Conservation (phyloP, 140 eudicot genomes). For the Flaveria floridana region DNA sequence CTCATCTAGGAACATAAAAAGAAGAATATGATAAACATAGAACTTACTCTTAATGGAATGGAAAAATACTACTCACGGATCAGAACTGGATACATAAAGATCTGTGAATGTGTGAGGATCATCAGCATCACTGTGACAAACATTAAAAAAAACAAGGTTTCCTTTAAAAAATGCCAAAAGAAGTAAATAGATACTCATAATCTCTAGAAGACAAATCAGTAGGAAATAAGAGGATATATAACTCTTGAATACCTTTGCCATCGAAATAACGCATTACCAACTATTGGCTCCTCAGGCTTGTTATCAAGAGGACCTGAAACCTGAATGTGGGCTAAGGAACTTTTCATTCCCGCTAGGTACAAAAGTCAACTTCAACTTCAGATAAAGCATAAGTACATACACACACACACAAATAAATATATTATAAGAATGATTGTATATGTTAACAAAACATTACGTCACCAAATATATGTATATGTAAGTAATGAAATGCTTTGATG, state of each 20-base stretch:
- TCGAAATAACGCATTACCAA: slow-evolving; percentile 81
- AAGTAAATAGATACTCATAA: slow-evolving; percentile 12
- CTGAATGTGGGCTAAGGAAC: slow-evolving; percentile 59
- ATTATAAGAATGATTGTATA: background rate
- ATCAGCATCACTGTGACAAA: slow-evolving; percentile 46
- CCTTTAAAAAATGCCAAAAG: background rate
- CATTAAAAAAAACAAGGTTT: background rate
- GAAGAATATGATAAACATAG: slow-evolving; percentile 7
- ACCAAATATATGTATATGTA: slow-evolving; percentile 7
- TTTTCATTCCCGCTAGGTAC: slow-evolving; percentile 4
- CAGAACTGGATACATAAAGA: slow-evolving; percentile 73
- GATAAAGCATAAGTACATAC: slow-evolving; percentile 1
- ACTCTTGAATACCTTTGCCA: slow-evolving; percentile 80
- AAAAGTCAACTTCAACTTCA: background rate
- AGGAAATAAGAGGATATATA: background rate
- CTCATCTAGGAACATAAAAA: slow-evolving; percentile 23
- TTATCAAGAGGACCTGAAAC: slow-evolving; percentile 81
- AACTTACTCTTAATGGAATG: background rate
- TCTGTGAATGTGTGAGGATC: slow-evolving; percentile 94
- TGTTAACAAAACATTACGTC: background rate
- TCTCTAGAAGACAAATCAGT: slow-evolving; percentile 20
- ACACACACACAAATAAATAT: background rate
- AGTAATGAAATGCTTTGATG: slow-evolving; percentile 29
- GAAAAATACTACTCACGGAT: slow-evolving; percentile 62
- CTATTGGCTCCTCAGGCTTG: slow-evolving; percentile 66